These are phyloP conservation scores for Solanum virginianum DNA, from an alignment of 257 asterid genomes.

Conservation along the genomic window DNA sequence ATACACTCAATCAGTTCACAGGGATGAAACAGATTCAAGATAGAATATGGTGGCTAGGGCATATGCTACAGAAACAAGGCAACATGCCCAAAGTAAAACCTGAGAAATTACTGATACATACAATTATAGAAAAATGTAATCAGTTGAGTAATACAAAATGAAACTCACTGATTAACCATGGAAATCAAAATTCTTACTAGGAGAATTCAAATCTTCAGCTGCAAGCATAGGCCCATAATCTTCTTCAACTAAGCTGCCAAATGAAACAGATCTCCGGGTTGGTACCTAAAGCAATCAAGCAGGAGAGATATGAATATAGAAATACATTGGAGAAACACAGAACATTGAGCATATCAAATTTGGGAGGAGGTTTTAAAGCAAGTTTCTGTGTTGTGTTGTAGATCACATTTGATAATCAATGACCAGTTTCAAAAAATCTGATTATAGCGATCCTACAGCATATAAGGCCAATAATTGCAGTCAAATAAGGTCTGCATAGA, in stretches of 20 bases:
- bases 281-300: slow-evolving; percentile 27
- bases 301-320: not conserved
- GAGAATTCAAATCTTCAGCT: slow-evolving; percentile 18
- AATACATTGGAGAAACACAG: not conserved
- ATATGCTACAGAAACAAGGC: not conserved
- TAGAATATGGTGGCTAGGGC: not conserved
- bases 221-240: slow-evolving; percentile 13
- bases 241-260: slow-evolving; percentile 9
- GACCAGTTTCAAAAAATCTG: not conserved
- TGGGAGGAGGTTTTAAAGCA: not conserved
- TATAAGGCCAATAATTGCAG: not conserved
- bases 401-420: not conserved
- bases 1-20: not conserved
- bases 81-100: not conserved
- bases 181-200: slow-evolving; percentile 35
- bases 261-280: slow-evolving; percentile 11
- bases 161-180: not conserved
- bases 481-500: not conserved
- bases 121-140: not conserved
- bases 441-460: not conserved
- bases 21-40: not conserved
- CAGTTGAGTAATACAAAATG: not conserved
- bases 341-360: not conserved
- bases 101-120: not conserved
- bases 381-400: not conserved